A percentile compares a stretch with the other conserved stretches of the same genome.
Conservation (phyloP, 2,329 filamentous ascomycete species). For the Diplocarpon mali region DNA sequence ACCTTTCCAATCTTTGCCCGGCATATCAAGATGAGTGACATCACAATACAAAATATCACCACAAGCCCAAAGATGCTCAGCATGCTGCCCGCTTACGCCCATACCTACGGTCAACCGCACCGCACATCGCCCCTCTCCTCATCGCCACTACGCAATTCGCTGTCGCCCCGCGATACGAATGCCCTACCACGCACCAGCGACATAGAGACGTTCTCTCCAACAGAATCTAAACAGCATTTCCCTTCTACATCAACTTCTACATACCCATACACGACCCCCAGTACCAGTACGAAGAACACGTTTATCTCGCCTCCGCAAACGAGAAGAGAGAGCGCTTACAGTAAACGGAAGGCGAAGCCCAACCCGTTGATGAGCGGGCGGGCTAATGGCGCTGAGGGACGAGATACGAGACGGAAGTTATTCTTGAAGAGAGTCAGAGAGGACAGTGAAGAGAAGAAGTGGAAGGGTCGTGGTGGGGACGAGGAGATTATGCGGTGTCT, state of each 20-base stretch:
- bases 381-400: constrained; percentile 35
- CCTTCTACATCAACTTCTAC: background rate
- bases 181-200: constrained; percentile 29
- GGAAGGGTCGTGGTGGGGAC: constrained; percentile 43
- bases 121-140: constrained; percentile 48
- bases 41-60: constrained; percentile 1
- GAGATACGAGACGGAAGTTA: constrained; percentile 52
- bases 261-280: background rate
- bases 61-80: constrained; percentile 20
- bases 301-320: constrained; percentile 9
- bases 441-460: constrained; percentile 46
- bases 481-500: constrained; percentile 38
- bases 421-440: constrained; percentile 60
- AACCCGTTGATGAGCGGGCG: constrained; percentile 52
- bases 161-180: constrained; percentile 36
- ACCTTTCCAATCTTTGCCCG: too few relatives aligned
- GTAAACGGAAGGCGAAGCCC: constrained; percentile 41
- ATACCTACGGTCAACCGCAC: constrained; percentile 27
- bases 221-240: constrained; percentile 2
- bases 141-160: constrained; percentile 42
- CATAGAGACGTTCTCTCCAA: constrained; percentile 22
- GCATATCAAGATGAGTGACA: constrained; percentile 2
- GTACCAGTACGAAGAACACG: constrained; percentile 1
- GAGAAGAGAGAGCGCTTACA: constrained; percentile 12
- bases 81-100: constrained; percentile 15